Evolutionary conservation across 257 asterid genomes (phyloP).

Genomic region (Fraxinus quadrangulata): DNA sequence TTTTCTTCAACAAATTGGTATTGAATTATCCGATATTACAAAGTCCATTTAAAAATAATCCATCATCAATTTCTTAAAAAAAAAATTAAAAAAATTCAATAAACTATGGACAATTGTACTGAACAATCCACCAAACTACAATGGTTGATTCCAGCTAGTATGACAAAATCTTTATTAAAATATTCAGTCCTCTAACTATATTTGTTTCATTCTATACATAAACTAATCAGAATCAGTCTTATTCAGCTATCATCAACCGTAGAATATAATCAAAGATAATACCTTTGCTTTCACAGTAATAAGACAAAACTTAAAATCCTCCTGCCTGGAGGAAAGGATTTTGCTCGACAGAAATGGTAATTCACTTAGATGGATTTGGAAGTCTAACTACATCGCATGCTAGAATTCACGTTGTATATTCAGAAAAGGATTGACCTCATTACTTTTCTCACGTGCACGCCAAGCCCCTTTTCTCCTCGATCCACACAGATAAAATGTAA

Average conservation of each 20-base stretch:
- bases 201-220: slow-evolving; percentile 16
- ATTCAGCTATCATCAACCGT: neutral
- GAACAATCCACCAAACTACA: neutral
- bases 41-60: no score
- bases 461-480: no score
- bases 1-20: no score
- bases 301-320: neutral
- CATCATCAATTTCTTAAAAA: neutral
- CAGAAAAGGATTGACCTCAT: no score
- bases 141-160: neutral
- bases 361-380: neutral
- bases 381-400: neutral
- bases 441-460: no score
- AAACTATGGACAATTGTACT: neutral
- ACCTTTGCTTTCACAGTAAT: neutral
- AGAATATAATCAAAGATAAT: slow-evolving; percentile 21
- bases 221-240: slow-evolving; percentile 14
- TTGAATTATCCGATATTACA: no score
- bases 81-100: no score
- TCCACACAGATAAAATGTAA: no score
- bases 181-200: neutral
- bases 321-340: neutral
- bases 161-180: neutral
- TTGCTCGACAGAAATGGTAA: neutral
- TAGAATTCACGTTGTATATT: neutral